These are phyloP conservation scores for Trifolium fragiferum DNA, from an alignment of 306 rosid species.

Conservation along the genomic window DNA sequence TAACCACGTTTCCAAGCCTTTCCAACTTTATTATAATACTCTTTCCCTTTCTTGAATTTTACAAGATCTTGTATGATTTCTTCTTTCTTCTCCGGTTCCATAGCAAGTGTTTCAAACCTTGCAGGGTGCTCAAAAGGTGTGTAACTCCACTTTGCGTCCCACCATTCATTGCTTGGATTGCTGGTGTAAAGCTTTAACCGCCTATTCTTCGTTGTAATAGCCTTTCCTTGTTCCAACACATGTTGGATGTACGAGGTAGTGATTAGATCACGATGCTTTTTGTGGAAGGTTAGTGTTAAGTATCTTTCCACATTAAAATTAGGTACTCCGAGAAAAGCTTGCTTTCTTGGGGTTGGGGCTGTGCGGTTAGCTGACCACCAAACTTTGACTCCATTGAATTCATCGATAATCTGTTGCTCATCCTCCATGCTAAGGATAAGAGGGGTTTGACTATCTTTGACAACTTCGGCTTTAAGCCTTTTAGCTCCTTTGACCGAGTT, in stretches of 20 bases:
- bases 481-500: slow-evolving; percentile 14
- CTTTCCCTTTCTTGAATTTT: slow-evolving; percentile 54
- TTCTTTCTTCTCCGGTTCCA: slow-evolving; percentile 57
- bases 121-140: slow-evolving; percentile 69
- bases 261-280: neutral
- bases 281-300: neutral
- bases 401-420: slow-evolving; percentile 53
- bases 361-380: slow-evolving; percentile 49
- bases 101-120: slow-evolving; percentile 51
- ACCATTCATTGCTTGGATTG: slow-evolving; percentile 40
- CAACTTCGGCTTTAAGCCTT: slow-evolving; percentile 10
- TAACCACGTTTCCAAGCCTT: slow-evolving; percentile 79
- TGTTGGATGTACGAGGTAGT: neutral
- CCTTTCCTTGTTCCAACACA: slow-evolving; percentile 18
- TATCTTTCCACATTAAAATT: neutral
- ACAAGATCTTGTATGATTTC: slow-evolving; percentile 54
- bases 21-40: slow-evolving; percentile 61
- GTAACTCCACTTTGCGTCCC: slow-evolving; percentile 52
- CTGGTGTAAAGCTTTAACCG: neutral
- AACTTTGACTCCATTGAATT: slow-evolving; percentile 42
- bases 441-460: slow-evolving; percentile 46
- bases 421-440: slow-evolving; percentile 54
- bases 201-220: neutral
- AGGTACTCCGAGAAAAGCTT: neutral
- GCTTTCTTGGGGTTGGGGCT: too few relatives aligned